Base-by-base conservation (phyloP, 2,329 filamentous ascomycete species). In the Piedraia hortae region DNA sequence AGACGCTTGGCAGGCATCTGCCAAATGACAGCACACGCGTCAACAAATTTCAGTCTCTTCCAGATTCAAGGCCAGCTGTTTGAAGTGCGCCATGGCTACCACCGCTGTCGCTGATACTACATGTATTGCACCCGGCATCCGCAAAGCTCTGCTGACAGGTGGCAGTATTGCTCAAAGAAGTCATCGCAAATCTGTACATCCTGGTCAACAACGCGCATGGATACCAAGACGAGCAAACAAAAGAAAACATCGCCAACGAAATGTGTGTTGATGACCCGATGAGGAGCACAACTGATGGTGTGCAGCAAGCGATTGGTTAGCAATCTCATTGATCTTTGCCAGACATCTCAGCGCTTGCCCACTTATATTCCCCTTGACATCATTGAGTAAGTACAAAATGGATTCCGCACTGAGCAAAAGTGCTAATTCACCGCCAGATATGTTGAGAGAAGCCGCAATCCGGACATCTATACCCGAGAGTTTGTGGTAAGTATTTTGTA, bases 391-490 rank as follows among this genome's bases (percentile, higher is more conserved):
- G 6, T 5, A 10, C 21, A 12, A 12, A 16, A 5, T 16, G 8
- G 4, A 22, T 2, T 5, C 10, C 9, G 10, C 12, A 11, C 18
- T 14, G 4, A 12, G 5, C n/a, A 13, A 7, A 4, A 12, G 11
- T 22, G 13, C 16, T 4, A 5, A 17, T 16, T 8, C 10, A 7
- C 16, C 7, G 7, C 4, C 8, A 22, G 21, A 6, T 69, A 67
- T 37, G 59, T 69, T 15, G 61, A 67, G 33, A 48, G 53, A 10
- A 54, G 59, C 10, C 56, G 62, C 11, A 69, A 69, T 34, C 63
- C 62, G 5, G 62, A 68, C 33, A 66, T 68, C 31, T 68, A 65
- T 41, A 67, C 61, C 5, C 53, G 62, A 20, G 61, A 68, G 32
- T 65, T 67, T 30, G 59, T 68, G 19, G 21, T 22, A 22, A 22